Evolutionary conservation across 2,329 filamentous ascomycete species (phyloP).

Genomic region (Calonectria henricotiae): DNA sequence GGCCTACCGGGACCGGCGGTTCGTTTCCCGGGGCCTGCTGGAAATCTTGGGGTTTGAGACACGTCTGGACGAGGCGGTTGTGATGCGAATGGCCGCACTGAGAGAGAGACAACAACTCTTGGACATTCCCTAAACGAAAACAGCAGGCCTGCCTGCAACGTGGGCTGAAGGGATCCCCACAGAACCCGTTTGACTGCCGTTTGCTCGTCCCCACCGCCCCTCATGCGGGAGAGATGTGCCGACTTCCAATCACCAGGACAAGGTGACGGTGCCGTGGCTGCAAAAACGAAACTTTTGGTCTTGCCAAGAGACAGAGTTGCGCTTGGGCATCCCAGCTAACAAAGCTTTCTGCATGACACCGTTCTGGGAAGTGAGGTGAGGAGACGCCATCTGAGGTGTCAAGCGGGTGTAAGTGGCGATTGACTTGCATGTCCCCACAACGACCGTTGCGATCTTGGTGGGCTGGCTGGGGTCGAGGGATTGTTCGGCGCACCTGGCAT

Average conservation of each 20-base stretch:
- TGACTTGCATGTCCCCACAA: constrained; percentile 20
- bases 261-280: background rate
- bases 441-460: constrained; percentile 10
- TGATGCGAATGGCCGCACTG: background rate
- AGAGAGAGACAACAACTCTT: background rate
- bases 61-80: constrained; percentile 18
- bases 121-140: constrained; percentile 16
- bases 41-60: constrained; percentile 30
- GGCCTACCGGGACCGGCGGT: constrained; percentile 22
- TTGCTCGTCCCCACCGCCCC: constrained; percentile 1
- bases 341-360: constrained; percentile 13
- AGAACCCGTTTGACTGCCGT: background rate
- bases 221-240: background rate
- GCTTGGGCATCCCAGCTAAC: background rate
- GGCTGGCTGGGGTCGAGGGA: constrained; percentile 9
- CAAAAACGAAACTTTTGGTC: background rate
- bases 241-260: background rate
- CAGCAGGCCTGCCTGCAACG: background rate
- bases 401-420: constrained; percentile 10
- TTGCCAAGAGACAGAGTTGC: background rate
- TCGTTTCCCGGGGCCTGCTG: constrained; percentile 7
- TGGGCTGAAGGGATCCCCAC: background rate
- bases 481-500: background rate
- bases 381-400: constrained; percentile 14
- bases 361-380: background rate